Conservation (phyloP, 495 filamentous ascomycete genomes). For the Sphaerosporella brunnea region DNA sequence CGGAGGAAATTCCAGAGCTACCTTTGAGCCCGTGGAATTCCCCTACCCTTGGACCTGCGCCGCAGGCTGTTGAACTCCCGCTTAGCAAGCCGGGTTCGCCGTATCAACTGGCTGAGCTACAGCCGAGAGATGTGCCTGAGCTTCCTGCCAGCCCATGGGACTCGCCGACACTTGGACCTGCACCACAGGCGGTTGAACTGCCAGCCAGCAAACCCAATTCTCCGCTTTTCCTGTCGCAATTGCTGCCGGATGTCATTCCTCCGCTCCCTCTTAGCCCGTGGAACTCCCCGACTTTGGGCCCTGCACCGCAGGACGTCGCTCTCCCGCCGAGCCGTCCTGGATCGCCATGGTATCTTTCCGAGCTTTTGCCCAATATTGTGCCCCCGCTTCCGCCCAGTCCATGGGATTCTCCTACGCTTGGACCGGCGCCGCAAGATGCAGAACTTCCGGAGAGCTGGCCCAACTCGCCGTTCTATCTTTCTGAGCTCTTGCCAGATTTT, state of each 20-base stretch:
- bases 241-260: constrained; percentile 4
- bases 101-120: not conserved
- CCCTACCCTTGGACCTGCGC: constrained; percentile 1
- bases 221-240: constrained; percentile 1
- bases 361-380: not conserved
- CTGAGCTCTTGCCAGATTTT: not conserved
- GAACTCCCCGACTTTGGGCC: constrained; percentile 1
- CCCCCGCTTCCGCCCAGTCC: constrained; percentile 5
- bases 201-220: constrained; percentile 5
- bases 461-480: not conserved
- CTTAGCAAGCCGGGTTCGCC: constrained; percentile 4
- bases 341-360: constrained; percentile 7
- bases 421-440: not conserved
- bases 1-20: not conserved
- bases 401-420: constrained; percentile 7
- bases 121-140: not conserved
- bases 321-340: constrained; percentile 8
- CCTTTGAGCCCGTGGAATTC: constrained; percentile 2
- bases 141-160: constrained; percentile 1
- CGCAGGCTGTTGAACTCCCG: not conserved
- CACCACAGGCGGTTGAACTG: not conserved
- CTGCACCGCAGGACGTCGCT: not conserved
- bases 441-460: not conserved
- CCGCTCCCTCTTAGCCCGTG: constrained; percentile 6
- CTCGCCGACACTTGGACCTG: constrained; percentile 1